phyloP scores from a whole-genome alignment of 345 rosid genomes.

The Isatis tinctoria region DNA sequence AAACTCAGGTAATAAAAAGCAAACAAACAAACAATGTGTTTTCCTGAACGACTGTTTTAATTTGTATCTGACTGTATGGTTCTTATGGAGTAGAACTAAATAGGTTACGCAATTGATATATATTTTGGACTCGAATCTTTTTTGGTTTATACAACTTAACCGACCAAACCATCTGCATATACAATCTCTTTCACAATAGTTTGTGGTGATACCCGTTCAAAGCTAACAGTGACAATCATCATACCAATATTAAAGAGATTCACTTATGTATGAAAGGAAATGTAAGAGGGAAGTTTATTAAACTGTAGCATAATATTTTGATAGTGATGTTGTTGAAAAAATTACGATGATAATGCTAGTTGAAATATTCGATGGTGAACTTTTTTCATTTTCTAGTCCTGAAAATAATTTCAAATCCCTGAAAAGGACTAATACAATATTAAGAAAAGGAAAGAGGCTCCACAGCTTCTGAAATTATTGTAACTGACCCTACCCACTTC shows the following conservation, averaged over 20 bases:
- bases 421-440: background rate
- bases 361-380: background rate
- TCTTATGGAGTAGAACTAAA: background rate
- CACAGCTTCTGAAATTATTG: constrained; percentile 15
- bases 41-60: background rate
- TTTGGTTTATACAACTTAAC: too few species aligned
- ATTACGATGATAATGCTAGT: background rate
- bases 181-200: background rate
- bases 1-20: too few species aligned
- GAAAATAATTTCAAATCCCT: background rate
- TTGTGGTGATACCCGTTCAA: background rate
- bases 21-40: too few species aligned
- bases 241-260: background rate
- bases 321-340: background rate
- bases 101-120: background rate
- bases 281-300: background rate
- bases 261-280: background rate
- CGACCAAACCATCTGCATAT: background rate
- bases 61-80: background rate
- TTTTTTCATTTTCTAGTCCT: background rate
- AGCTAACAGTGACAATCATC: background rate
- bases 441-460: constrained; percentile 15
- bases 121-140: too few species aligned
- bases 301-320: background rate
- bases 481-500: constrained; percentile 42